Percentiles rank a stretch among this genome's conserved stretches.
Evolutionary conservation across 805 yeast species (phyloP).

Genomic region (Yamadazyma takamatsuzukensis): DNA sequence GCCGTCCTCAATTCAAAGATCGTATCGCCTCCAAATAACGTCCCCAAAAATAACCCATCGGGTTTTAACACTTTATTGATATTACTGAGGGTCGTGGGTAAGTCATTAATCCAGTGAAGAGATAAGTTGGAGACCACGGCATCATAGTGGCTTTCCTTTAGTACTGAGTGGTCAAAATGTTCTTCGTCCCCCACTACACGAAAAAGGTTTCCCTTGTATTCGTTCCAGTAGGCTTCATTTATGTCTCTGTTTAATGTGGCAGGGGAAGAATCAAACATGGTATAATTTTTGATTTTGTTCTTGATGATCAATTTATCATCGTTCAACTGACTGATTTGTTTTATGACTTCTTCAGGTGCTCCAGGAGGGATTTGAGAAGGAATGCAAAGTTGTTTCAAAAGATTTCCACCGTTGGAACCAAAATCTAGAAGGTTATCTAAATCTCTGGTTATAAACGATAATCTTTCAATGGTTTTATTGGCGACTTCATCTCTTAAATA

Average conservation of each 20-base stretch:
- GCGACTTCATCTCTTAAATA: conserved; percentile 76
- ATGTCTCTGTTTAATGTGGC: conserved; percentile 52
- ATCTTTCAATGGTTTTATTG: conserved; percentile 64
- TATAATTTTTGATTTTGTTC: conserved; percentile 48
- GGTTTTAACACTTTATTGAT: conserved; percentile 62
- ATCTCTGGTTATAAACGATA: conserved; percentile 66
- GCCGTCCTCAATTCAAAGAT: conserved; percentile 78
- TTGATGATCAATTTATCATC: conserved; percentile 54
- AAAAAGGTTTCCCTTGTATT: conserved; percentile 41
- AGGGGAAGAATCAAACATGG: conserved; percentile 64
- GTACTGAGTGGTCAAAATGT: conserved; percentile 39
- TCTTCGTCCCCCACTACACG: conserved; percentile 71
- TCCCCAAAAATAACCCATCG: conserved; percentile 78
- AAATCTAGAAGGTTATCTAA: conserved; percentile 63
- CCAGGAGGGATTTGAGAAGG: conserved; percentile 21
- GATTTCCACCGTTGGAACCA: conserved; percentile 71
- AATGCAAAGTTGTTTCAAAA: conserved; percentile 40
- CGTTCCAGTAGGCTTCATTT: conserved; percentile 34
- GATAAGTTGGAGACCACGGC: conserved; percentile 71
- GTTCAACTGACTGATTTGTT: conserved; percentile 40
- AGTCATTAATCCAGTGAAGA: conserved; percentile 82
- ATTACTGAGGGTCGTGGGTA: conserved; percentile 60
- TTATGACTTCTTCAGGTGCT: conserved; percentile 31
- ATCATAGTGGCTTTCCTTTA: conserved; percentile 48
- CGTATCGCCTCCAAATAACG: conserved; percentile 82